These are phyloP conservation scores for Akanthomyces muscarius DNA, from an alignment of 2,329 filamentous ascomycete genomes.

Conservation along the genomic window DNA sequence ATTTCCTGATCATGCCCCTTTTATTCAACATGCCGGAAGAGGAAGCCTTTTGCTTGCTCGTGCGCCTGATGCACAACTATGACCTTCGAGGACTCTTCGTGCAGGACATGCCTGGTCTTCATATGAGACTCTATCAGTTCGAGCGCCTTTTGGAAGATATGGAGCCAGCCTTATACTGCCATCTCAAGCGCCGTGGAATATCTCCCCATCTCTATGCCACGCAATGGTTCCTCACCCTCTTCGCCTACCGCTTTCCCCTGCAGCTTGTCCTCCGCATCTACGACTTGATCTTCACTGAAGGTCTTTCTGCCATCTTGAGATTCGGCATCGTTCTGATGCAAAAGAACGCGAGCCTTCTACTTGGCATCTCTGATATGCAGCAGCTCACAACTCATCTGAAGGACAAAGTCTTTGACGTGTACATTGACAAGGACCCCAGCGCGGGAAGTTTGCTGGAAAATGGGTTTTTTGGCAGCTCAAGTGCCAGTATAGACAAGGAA, in stretches of 20 bases:
- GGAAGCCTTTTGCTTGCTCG: constrained; percentile 90
- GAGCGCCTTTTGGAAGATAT: constrained; percentile 90
- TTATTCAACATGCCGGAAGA: constrained; percentile 98
- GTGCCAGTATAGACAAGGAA: constrained; percentile 86
- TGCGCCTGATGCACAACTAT: constrained; percentile 95
- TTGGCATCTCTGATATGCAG: constrained; percentile 87
- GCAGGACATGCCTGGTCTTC: constrained; percentile 92
- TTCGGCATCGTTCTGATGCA: constrained; percentile 96
- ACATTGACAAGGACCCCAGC: constrained; percentile 91
- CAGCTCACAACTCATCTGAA: constrained; percentile 86
- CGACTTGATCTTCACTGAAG: constrained; percentile 90
- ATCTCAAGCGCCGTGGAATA: constrained; percentile 82
- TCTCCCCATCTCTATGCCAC: constrained; percentile 92
- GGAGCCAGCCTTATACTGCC: constrained; percentile 91
- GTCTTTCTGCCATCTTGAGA: constrained; percentile 85
- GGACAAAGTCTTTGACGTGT: constrained; percentile 91
- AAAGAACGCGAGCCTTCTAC: constrained; percentile 75
- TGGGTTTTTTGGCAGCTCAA: constrained; percentile 93
- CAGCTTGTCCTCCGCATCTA: constrained; percentile 96
- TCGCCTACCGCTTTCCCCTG: constrained; percentile 93
- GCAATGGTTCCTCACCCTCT: constrained; percentile 98
- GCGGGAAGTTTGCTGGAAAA: constrained; percentile 92
- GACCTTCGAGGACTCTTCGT: constrained; percentile 88
- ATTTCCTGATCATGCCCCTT: constrained; percentile 94
- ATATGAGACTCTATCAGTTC: constrained; percentile 91